phyloP scores from a whole-genome alignment of 2,329 filamentous ascomycete species.

The Penicillium sp. region DNA sequence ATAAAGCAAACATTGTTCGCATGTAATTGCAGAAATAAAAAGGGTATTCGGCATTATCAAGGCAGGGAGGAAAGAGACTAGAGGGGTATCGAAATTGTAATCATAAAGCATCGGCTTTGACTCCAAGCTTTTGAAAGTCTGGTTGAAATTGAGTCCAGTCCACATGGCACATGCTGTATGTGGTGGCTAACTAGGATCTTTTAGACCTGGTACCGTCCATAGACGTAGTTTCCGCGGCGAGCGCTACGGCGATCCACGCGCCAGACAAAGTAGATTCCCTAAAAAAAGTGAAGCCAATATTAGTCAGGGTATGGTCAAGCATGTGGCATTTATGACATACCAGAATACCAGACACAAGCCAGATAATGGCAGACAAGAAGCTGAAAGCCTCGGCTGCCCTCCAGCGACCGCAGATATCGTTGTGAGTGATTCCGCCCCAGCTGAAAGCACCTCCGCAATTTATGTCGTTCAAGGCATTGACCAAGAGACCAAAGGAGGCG shows the following conservation, averaged over 20 bases:
- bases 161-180: neutral
- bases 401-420: constrained; percentile 61
- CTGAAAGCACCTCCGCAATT: constrained; percentile 56
- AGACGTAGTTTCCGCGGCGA: constrained; percentile 7
- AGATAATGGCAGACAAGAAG: constrained; percentile 67
- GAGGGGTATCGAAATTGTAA: constrained; percentile 9
- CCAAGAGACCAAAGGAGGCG: constrained; percentile 62
- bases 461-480: constrained; percentile 51
- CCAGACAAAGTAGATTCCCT: constrained; percentile 17
- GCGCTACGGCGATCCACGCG: constrained; percentile 7
- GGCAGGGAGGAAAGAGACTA: neutral
- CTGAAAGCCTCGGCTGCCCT: constrained; percentile 68
- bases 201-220: constrained; percentile 15
- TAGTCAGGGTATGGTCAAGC: neutral
- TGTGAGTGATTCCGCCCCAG: constrained; percentile 53
- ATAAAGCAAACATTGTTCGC: too few relatives aligned
- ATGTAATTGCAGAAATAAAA: neutral
- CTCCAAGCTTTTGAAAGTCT: neutral
- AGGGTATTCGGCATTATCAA: constrained; percentile 1
- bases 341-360: constrained; percentile 63
- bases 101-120: neutral
- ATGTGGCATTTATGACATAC: constrained; percentile 20
- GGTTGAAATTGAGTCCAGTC: neutral
- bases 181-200: neutral
- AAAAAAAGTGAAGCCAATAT: neutral